Percentiles rank a stretch among this genome's conserved stretches.
phyloP scores from a whole-genome alignment of 768 basidiomycete species.

The Daedalea quercina region DNA sequence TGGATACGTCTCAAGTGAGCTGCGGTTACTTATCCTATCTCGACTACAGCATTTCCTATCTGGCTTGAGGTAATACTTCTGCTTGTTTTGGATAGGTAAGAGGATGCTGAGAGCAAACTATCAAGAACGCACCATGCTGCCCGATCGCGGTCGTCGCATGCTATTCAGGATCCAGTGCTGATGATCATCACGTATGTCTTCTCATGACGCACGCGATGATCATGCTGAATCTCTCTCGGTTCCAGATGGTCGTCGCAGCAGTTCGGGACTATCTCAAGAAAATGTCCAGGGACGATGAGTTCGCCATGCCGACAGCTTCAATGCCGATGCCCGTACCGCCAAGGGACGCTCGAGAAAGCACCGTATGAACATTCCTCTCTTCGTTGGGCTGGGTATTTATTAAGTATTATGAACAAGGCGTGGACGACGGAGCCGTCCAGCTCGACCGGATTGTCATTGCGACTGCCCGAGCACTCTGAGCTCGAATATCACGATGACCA shows the following conservation, averaged over 20 bases:
- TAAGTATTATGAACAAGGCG: constrained; percentile 18
- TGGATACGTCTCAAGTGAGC: background rate
- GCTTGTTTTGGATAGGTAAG: background rate
- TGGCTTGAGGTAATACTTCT: constrained; percentile 61
- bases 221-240: background rate
- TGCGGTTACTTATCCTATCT: background rate
- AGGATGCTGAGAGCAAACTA: background rate
- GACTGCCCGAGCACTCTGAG: constrained; percentile 22
- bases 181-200: constrained; percentile 66
- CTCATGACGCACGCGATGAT: background rate
- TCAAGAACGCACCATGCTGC: constrained; percentile 74
- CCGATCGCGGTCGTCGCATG: constrained; percentile 74
- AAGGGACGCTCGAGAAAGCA: constrained; percentile 8
- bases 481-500: constrained; percentile 25
- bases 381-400: background rate
- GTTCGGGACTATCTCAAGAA: constrained; percentile 69
- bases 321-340: constrained; percentile 14
- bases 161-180: constrained; percentile 76
- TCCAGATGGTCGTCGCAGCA: constrained; percentile 55
- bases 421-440: constrained; percentile 26
- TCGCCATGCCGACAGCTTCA: constrained; percentile 11
- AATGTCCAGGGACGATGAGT: constrained; percentile 25
- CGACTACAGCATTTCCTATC: constrained; percentile 64
- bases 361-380: constrained; percentile 8
- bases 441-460: background rate